A percentile compares a stretch with the other conserved stretches of the same genome.
These are phyloP conservation scores for Eleusine coracana DNA, from an alignment of 176 grass and related monocot species.

Conservation along the genomic window DNA sequence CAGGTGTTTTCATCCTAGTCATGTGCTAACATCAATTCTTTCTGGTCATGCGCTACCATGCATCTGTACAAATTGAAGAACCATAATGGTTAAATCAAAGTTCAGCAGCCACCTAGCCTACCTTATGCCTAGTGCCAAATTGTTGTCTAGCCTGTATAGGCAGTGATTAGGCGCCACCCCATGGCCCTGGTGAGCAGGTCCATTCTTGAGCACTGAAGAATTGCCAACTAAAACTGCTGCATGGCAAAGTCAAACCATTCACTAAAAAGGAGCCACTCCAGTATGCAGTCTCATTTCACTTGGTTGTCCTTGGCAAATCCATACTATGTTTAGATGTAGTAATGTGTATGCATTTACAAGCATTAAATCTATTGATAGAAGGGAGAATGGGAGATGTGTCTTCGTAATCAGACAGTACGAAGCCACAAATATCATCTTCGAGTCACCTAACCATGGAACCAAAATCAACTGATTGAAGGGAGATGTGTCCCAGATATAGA, in stretches of 20 bases:
- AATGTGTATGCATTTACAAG: conserved; percentile 9
- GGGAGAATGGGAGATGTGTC: conserved; percentile 2
- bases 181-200: no score
- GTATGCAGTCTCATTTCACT: not conserved
- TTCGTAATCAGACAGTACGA: conserved; percentile 6
- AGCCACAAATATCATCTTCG: not conserved
- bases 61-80: not conserved
- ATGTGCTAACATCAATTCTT: not conserved
- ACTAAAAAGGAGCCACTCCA: conserved; percentile 5
- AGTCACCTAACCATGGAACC: conserved; percentile 62
- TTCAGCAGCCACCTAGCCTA: not conserved
- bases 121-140: not conserved
- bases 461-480: conserved; percentile 91
- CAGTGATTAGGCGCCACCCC: not conserved
- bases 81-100: conserved; percentile 1
- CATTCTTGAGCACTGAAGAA: not conserved
- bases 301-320: not conserved
- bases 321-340: not conserved
- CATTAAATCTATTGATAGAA: conserved; percentile 3
- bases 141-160: not conserved
- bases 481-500: conserved; percentile 84
- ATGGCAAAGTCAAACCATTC: not conserved
- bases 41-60: not conserved
- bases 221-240: not conserved
- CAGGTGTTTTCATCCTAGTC: not conserved